A percentile compares a stretch with the other conserved stretches of the same genome.
Conservation (phyloP, 1,284 basidiomycete genomes). For the Sporisorium scitamineum region DNA sequence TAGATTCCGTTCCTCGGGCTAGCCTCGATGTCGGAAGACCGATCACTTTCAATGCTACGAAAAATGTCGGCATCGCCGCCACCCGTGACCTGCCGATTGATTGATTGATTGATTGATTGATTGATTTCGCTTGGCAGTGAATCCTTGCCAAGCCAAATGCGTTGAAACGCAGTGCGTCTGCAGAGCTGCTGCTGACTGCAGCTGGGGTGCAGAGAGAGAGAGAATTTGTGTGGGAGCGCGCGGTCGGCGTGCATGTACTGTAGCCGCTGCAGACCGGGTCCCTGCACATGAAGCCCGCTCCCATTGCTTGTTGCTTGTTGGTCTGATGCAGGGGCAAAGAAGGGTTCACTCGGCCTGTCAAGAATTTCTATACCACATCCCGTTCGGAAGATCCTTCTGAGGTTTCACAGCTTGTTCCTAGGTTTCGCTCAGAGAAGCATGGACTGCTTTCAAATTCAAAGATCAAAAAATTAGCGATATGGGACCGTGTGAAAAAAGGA, state of each 20-base stretch:
- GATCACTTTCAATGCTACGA: not conserved
- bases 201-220: not conserved
- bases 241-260: constrained; percentile 6
- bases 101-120: not conserved
- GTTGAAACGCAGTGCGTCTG: constrained; percentile 1
- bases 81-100: not conserved
- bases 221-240: too few relatives aligned
- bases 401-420: too few relatives aligned
- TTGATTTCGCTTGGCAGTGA: not conserved
- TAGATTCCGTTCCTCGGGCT: not conserved
- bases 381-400: too few relatives aligned
- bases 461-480: too few relatives aligned
- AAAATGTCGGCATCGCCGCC: not conserved
- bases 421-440: too few relatives aligned
- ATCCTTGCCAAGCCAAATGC: not conserved
- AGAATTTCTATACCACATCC: too few relatives aligned
- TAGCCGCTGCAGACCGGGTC: not conserved
- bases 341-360: not conserved
- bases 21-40: not conserved
- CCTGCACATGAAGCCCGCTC: not conserved
- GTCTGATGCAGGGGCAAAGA: not conserved
- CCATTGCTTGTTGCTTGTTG: not conserved
- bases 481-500: not conserved
- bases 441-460: too few relatives aligned
- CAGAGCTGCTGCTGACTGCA: not conserved